These are phyloP conservation scores for Sporothrix variecibatus DNA, from an alignment of 2,329 filamentous ascomycete species.

Conservation along the genomic window DNA sequence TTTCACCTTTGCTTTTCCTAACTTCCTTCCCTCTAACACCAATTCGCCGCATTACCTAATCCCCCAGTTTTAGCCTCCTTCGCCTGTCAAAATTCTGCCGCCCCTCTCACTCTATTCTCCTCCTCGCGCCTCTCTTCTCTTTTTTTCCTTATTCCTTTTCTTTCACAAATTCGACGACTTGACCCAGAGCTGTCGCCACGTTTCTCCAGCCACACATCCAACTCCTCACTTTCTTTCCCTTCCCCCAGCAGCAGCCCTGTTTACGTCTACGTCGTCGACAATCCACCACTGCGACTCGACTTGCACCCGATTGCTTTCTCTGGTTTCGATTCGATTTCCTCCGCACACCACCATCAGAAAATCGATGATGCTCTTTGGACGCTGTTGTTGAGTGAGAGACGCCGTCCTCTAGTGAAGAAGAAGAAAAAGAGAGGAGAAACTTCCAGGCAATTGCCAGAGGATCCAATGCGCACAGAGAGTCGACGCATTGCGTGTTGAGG, in stretches of 20 bases:
- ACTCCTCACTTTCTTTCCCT: conserved; percentile 7
- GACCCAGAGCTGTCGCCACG: conserved; percentile 32
- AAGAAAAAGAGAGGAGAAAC: background rate
- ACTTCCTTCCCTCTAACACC: background rate
- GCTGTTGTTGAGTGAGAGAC: conserved; percentile 20
- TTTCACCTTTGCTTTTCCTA: background rate
- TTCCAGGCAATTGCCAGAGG: background rate
- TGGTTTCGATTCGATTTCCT: background rate
- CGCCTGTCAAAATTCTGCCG: conserved; percentile 5
- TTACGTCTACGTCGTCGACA: background rate
- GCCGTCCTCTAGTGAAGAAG: background rate
- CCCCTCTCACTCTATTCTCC: background rate
- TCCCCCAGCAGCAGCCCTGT: conserved; percentile 4
- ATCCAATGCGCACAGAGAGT: conserved; percentile 9
- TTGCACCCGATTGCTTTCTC: background rate
- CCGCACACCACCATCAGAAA: background rate
- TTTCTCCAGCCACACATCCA: conserved; percentile 41
- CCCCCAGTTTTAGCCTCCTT: background rate
- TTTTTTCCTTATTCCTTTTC: background rate
- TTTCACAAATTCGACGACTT: background rate
- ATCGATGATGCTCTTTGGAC: conserved; percentile 20
- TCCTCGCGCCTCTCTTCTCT: too few relatives aligned
- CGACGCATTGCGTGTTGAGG: conserved; percentile 17
- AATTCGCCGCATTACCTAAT: conserved; percentile 22
- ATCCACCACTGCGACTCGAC: background rate